Evolutionary conservation across 2,329 filamentous ascomycete species (phyloP).

Genomic region (Trichoderma koningiopsis): DNA sequence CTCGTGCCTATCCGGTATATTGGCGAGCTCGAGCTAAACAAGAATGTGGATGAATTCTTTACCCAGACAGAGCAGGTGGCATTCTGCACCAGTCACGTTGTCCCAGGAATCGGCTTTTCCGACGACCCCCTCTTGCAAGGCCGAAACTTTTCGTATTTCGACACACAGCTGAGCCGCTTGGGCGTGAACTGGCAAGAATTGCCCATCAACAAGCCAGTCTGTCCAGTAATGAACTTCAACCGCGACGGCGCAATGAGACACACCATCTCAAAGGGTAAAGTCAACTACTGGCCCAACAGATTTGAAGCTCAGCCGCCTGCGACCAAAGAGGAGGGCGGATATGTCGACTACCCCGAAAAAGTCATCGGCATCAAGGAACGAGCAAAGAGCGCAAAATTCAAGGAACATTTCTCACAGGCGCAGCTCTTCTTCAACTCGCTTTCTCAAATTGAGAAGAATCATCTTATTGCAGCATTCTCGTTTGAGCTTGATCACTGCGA

Average conservation of each 20-base stretch:
- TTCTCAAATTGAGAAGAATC: conserved; percentile 67
- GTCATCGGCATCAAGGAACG: conserved; percentile 71
- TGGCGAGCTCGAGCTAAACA: conserved; percentile 77
- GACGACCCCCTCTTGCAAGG: conserved; percentile 75
- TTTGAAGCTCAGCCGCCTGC: conserved; percentile 68
- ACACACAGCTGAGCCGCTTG: conserved; percentile 70
- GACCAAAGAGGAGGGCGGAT: conserved; percentile 63
- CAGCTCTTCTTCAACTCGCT: conserved; percentile 84
- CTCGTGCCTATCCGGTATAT: conserved; percentile 74
- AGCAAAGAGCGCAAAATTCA: conserved; percentile 71
- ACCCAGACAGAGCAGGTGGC: conserved; percentile 80
- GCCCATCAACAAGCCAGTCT: conserved; percentile 75
- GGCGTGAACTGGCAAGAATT: conserved; percentile 77
- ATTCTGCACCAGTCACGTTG: conserved; percentile 78
- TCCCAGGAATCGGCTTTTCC: conserved; percentile 75
- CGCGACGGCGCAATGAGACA: conserved; percentile 74
- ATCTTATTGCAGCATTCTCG: conserved; percentile 69
- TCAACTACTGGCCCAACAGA: conserved; percentile 66
- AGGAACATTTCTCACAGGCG: conserved; percentile 75
- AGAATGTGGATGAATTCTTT: conserved; percentile 80
- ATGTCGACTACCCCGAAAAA: conserved; percentile 65
- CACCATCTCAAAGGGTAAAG: conserved; percentile 66
- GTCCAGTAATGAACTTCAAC: conserved; percentile 74
- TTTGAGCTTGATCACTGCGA: conserved; percentile 84
- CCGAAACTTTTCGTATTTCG: conserved; percentile 73